These are phyloP conservation scores for Neofusicoccum sp. DNA, from an alignment of 2,329 filamentous ascomycete species.

Conservation along the genomic window DNA sequence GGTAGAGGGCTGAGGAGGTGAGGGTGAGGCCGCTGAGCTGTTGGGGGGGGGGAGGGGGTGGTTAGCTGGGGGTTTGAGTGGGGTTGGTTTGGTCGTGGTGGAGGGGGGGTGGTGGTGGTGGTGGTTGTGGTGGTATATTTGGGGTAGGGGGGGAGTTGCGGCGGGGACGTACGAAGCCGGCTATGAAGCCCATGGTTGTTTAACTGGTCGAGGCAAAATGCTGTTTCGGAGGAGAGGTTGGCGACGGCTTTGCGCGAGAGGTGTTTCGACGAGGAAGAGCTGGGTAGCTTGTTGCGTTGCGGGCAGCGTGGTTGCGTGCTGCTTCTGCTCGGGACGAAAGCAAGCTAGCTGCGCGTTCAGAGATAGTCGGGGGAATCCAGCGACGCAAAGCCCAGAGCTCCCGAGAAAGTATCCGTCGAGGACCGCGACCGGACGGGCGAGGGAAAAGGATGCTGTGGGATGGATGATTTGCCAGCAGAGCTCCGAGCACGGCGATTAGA, in stretches of 20 bases:
- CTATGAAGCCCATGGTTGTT: conserved; percentile 50
- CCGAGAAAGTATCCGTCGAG: too few relatives aligned
- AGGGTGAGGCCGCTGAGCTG: conserved; percentile 53
- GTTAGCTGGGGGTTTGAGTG: conserved; percentile 14
- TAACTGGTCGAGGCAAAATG: background rate
- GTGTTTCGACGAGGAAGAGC: background rate
- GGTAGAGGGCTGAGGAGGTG: conserved; percentile 44
- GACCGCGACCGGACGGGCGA: background rate
- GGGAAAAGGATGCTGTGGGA: background rate
- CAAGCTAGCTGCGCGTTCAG: background rate
- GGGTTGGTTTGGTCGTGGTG: background rate
- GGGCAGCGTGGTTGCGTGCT: background rate
- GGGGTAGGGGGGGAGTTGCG: background rate
- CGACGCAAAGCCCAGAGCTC: too few relatives aligned
- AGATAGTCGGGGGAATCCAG: too few relatives aligned
- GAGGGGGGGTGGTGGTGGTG: background rate
- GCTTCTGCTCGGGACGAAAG: background rate
- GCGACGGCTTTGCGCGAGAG: background rate
- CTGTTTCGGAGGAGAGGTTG: background rate
- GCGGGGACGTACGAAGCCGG: conserved; percentile 45
- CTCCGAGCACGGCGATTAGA: conserved; percentile 15
- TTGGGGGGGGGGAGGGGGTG: background rate
- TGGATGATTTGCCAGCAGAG: background rate
- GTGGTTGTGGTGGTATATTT: background rate
- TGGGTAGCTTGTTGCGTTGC: background rate